Conservation (phyloP, 805 yeast species). For the Naumovozyma baii region DNA sequence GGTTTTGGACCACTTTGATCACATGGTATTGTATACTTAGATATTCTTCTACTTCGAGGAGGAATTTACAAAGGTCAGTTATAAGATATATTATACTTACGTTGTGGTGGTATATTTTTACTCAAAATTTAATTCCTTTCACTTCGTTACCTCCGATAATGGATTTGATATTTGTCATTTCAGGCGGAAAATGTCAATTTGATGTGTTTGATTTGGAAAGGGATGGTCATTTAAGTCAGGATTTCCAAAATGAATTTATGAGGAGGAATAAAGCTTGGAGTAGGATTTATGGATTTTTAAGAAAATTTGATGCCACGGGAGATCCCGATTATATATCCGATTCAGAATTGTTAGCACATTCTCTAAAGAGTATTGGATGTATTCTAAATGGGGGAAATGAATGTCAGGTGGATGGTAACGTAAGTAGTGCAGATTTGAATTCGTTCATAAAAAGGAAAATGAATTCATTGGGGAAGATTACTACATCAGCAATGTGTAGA, state of each 20-base stretch:
- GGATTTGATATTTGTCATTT: constrained; percentile 69
- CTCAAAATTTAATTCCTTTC: constrained; percentile 60
- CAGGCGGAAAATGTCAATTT: constrained; percentile 69
- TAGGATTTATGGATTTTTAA: constrained; percentile 7
- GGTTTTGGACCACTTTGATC: constrained; percentile 75
- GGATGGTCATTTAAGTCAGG: not conserved
- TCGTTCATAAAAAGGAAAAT: constrained; percentile 9
- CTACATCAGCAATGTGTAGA: constrained; percentile 39
- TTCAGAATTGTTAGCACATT: not conserved
- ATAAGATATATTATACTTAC: constrained; percentile 48
- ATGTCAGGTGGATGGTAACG: not conserved
- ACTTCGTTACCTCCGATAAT: constrained; percentile 48
- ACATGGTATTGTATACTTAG: constrained; percentile 18
- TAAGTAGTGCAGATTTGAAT: constrained; percentile 8
- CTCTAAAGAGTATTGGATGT: constrained; percentile 6
- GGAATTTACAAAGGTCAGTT: not conserved
- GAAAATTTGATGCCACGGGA: not conserved
- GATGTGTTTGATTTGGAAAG: constrained; percentile 16
- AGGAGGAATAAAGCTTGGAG: constrained; percentile 12
- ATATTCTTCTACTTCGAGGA: constrained; percentile 3
- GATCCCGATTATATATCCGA: not conserved
- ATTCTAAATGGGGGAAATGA: constrained; percentile 2
- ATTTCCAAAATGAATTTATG: constrained; percentile 4
- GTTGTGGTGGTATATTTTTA: constrained; percentile 72
- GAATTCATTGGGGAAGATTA: constrained; percentile 22